phyloP scores from a whole-genome alignment of 2,329 filamentous ascomycete species.

The Aschersonia sp. region DNA sequence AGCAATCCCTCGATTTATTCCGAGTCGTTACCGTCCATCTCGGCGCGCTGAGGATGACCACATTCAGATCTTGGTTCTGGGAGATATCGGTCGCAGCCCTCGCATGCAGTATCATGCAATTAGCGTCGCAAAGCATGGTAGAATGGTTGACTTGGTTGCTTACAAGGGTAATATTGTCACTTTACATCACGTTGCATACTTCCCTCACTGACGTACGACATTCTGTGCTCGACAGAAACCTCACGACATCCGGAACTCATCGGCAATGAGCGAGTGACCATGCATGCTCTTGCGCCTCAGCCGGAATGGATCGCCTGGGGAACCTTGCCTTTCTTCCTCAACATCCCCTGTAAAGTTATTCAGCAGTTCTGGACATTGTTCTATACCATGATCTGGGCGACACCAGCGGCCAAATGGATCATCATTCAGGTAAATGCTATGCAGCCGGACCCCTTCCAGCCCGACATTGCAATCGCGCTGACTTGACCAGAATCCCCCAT shows the following conservation, averaged over 20 bases:
- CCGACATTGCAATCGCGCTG: neutral
- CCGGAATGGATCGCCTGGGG: constrained; percentile 54
- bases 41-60: constrained; percentile 23
- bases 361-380: constrained; percentile 68
- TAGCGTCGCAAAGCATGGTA: constrained; percentile 74
- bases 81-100: constrained; percentile 88
- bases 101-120: constrained; percentile 98
- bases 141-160: constrained; percentile 71
- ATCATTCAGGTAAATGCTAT: constrained; percentile 54
- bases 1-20: constrained; percentile 12
- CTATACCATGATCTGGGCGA: constrained; percentile 56
- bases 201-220: neutral
- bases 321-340: constrained; percentile 60
- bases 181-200: neutral
- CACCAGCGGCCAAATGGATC: constrained; percentile 68
- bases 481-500: constrained; percentile 64
- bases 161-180: constrained; percentile 49
- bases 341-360: constrained; percentile 72
- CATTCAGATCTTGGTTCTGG: constrained; percentile 78
- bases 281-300: constrained; percentile 55
- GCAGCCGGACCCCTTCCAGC: neutral
- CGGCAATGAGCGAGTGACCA: constrained; percentile 51
- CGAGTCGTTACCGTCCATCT: constrained; percentile 20
- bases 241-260: constrained; percentile 66
- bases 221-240: constrained; percentile 41